Evolutionary conservation across 2,329 filamentous ascomycete species (phyloP), one percentile per base, ranked within the genome.

Genomic region (Epichloe gansuensis): DNA sequence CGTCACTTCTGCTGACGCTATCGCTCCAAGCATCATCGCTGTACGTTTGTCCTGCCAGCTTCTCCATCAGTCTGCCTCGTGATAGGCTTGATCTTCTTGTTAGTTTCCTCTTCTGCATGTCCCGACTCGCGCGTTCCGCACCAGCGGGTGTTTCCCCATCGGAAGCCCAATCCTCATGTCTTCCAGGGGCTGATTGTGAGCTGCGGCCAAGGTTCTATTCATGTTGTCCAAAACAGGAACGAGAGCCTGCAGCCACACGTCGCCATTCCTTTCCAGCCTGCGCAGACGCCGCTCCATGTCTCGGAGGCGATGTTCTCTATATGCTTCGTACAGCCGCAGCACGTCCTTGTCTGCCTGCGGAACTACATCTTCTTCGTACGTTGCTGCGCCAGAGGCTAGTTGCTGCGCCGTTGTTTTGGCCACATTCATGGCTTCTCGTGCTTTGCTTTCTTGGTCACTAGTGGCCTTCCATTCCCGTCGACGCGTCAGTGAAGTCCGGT

Each of bases 251-350:
- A 73, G 61, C 69, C 72, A 72, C 3, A 72, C 62, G 41, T 77
- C 73, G 42, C 72, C 70, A 48, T 74, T 72, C 15, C 67, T 65
- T 61, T 78, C 75, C 2, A 78, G 65, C 15, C 67, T 65, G 6
- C 69, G 67, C 12, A 78, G 60, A 1, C 75, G 70, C 11, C 66
- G 66, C 56, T 76, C 74, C 62, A 77, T 71, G 41, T 78, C 75
- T 25, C 66, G 67, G 15, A 74, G 61, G 7, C 69, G 72, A 21
- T 68, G 64, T 54, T 73, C 70, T 9, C 67, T 64, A 31, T 73
- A 67, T 3, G 63, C 65, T 47, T 74, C 69, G 54, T 74, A 72
- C 8, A 68, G 65, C 4, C 62, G 59, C 17, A 68, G 52, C 9
- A 72, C 61, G 52, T 72, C 66, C 52, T 63, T 64, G 48, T 70